Evolutionary conservation across 108 stramenopile species (phyloP), one percentile per base, ranked within the genome.

Genomic region (Hondaea fermentalgiana): DNA sequence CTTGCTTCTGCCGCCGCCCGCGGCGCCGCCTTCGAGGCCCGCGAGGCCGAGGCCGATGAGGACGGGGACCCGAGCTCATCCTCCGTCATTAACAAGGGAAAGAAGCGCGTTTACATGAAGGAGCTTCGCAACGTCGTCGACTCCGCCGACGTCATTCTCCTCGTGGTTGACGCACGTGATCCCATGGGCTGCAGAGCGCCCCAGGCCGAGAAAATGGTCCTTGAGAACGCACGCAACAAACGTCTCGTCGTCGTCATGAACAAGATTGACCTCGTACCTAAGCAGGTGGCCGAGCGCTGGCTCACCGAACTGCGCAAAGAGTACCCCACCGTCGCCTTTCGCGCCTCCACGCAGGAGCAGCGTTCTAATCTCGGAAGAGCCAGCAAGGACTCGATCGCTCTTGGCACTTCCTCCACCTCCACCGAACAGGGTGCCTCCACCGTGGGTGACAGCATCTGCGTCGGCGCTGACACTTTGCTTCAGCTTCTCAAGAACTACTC

Each of bases 401-500:
- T 83, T 35, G 76, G 76, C 19, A 53, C 76, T 45, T 47, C 76
- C 25, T 53, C 49, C 49, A 53, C 76, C 76, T 43, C 49, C 16
- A 23, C 45, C 76, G 64, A 69, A 3, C 21, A 23, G 8, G 17
- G 42, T 3, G 72, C 43, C 17, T 45, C 72, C 25, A 4, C 44
- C 23, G 76, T 64, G 5, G 57, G 55, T 21, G 53, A 72, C 29
- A 59, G 94, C 23, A 29, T 90, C 44, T 95, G 96, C 44, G 96
- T 98, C 28, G 98, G 98, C 53, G 96, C 97, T 72, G 99, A 99
- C 57, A 96, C 95, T 5, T 87, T 99, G 42, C 91, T 99, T 58
- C 96, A 97, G 87, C 91, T 99, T 12, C 92, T 99, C 57, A 99
- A 99, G 95, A 99, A 99, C 92, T 99, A 99, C 92, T 95, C 97